These are phyloP conservation scores for Candida argentea DNA, from an alignment of 805 yeast genomes.

Conservation along the genomic window DNA sequence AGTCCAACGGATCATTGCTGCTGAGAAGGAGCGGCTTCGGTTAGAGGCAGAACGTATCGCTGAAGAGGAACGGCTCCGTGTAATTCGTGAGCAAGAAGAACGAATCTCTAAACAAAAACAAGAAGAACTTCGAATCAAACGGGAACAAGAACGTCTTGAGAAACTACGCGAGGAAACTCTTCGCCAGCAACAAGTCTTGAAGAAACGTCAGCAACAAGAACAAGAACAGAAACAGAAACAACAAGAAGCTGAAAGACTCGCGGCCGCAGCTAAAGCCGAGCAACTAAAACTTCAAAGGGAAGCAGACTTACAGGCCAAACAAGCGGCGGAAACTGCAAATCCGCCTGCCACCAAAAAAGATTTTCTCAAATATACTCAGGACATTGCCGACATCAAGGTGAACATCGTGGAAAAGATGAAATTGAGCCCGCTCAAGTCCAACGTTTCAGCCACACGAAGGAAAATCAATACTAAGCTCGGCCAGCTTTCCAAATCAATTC, in stretches of 20 bases:
- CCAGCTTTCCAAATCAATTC: slow-evolving; percentile 65
- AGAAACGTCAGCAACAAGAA: slow-evolving; percentile 13
- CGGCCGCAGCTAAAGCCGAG: too few species aligned
- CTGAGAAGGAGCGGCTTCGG: too few species aligned
- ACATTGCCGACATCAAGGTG: slow-evolving; percentile 48
- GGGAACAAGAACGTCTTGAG: slow-evolving; percentile 4
- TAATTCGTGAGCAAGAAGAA: too few species aligned
- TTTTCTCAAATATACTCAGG: slow-evolving; percentile 39
- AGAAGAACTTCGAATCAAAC: slow-evolving; percentile 4
- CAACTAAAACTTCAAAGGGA: too few species aligned
- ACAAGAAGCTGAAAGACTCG: slow-evolving; percentile 1
- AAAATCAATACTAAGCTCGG: slow-evolving; percentile 85
- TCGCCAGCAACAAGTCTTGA: slow-evolving; percentile 6
- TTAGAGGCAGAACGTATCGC: too few species aligned
- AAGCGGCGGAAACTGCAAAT: slow-evolving; percentile 21
- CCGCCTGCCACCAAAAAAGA: slow-evolving; percentile 27
- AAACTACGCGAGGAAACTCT: slow-evolving; percentile 6
- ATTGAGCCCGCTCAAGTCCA: slow-evolving; percentile 41
- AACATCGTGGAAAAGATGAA: slow-evolving; percentile 47
- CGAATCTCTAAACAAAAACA: slow-evolving; percentile 3
- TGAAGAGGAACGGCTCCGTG: too few species aligned
- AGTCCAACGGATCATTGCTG: too few species aligned
- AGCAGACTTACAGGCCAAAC: slow-evolving; percentile 8
- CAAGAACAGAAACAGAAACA: slow-evolving; percentile 6
- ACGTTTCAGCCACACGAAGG: slow-evolving; percentile 53